These are phyloP conservation scores for Luzula sylvatica DNA, from an alignment of 176 grass and related monocot species.

Conservation along the genomic window DNA sequence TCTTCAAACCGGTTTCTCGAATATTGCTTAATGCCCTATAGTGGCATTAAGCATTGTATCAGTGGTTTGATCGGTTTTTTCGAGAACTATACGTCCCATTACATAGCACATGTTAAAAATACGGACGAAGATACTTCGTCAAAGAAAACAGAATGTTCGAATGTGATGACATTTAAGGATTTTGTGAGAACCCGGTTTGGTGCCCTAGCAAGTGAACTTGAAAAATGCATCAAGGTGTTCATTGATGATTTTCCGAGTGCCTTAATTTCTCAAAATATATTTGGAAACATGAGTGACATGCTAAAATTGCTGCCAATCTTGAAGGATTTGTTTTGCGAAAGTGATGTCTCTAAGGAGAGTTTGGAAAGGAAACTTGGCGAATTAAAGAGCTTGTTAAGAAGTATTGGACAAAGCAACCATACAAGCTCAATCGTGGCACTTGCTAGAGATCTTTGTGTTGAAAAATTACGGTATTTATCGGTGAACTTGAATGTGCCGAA, in stretches of 20 bases:
- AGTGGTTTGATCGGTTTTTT: conserved; percentile 35
- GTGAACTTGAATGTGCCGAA: conserved; percentile 14
- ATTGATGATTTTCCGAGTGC: conserved; percentile 30
- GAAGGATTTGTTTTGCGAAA: background rate
- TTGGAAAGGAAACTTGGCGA: conserved; percentile 15
- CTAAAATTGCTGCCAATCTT: conserved; percentile 12
- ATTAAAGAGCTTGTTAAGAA: background rate
- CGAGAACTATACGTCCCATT: conserved; percentile 22
- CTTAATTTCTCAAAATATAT: conserved; percentile 10
- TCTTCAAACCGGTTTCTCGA: conserved; percentile 6
- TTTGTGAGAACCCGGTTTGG: conserved; percentile 16
- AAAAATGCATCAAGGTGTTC: conserved; percentile 14
- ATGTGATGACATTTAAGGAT: conserved; percentile 15
- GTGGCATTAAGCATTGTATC: conserved; percentile 29
- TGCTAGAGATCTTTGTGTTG: conserved; percentile 2
- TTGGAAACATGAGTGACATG: background rate
- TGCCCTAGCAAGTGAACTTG: background rate
- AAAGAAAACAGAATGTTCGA: background rate
- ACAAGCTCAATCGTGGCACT: conserved; percentile 11
- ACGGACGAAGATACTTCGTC: background rate
- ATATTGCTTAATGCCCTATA: conserved; percentile 24
- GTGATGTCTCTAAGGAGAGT: background rate
- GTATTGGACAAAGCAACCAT: background rate
- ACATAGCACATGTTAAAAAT: conserved; percentile 2
- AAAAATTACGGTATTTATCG: conserved; percentile 8